Evolutionary conservation across 2,329 filamentous ascomycete genomes (phyloP).

Genomic region (Geosmithia putterillii): DNA sequence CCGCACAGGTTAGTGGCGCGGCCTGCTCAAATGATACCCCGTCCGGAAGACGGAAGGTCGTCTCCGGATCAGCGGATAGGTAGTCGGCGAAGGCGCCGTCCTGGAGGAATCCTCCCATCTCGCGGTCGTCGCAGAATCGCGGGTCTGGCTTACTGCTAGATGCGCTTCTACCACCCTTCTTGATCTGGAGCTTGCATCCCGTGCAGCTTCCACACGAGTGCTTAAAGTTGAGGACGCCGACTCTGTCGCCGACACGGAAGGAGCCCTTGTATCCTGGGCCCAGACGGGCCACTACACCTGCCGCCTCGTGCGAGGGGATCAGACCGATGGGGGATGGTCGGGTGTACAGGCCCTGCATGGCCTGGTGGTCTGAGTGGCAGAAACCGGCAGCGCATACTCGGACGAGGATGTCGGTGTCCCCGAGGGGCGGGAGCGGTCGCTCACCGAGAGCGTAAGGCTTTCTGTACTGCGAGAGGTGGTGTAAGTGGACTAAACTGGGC

Average conservation of each 20-base stretch:
- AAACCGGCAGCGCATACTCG: slow-evolving; percentile 20
- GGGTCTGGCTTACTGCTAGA: slow-evolving; percentile 15
- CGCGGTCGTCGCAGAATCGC: slow-evolving; percentile 16
- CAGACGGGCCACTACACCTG: slow-evolving; percentile 15
- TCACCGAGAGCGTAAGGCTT: slow-evolving; percentile 12
- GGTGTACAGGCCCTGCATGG: slow-evolving; percentile 17
- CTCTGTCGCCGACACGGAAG: slow-evolving; percentile 19
- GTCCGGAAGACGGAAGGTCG: slow-evolving; percentile 13
- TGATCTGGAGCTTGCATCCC: slow-evolving; percentile 11
- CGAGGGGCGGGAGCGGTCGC: slow-evolving; percentile 9
- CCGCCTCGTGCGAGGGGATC: slow-evolving; percentile 22
- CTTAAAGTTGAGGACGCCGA: slow-evolving; percentile 22
- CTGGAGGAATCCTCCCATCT: slow-evolving; percentile 19
- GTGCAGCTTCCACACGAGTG: slow-evolving; percentile 14
- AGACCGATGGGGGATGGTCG: slow-evolving; percentile 12
- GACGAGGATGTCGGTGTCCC: slow-evolving; percentile 15
- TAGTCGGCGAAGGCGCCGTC: slow-evolving; percentile 22
- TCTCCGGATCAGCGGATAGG: slow-evolving; percentile 15
- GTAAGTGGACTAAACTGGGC: not conserved
- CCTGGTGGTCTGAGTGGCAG: slow-evolving; percentile 23
- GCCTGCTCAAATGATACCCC: slow-evolving; percentile 18
- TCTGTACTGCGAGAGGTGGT: slow-evolving; percentile 12
- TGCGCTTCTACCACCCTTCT: slow-evolving; percentile 1
- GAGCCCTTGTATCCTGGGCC: slow-evolving; percentile 9
- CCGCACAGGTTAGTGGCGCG: slow-evolving; percentile 22